These are phyloP conservation scores for Alternaria panax DNA, from an alignment of 2,329 filamentous ascomycete genomes.

Conservation along the genomic window DNA sequence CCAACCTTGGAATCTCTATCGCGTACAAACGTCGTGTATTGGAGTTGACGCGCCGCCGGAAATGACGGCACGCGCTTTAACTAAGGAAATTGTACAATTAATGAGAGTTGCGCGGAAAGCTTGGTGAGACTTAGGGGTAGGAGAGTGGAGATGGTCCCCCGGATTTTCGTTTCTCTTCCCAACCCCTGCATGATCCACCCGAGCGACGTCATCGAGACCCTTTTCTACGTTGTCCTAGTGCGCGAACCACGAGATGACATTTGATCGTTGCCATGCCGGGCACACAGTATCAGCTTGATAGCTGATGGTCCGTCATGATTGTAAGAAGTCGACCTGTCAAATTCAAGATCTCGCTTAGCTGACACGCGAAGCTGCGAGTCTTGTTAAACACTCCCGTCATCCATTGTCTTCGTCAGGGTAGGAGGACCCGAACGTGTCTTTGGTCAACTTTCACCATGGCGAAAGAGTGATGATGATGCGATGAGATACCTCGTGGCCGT, in stretches of 20 bases:
- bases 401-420: no score
- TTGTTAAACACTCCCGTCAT: no score
- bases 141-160: conserved; percentile 13
- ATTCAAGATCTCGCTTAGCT: no score
- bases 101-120: not conserved
- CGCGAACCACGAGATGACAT: conserved; percentile 1
- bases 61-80: not conserved
- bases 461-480: no score
- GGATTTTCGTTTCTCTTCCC: conserved; percentile 10
- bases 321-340: not conserved
- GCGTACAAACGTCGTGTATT: not conserved
- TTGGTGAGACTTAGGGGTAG: conserved; percentile 7
- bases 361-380: fast-evolving
- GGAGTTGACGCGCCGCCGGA: not conserved
- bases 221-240: not conserved
- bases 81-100: not conserved
- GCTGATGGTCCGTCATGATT: not conserved
- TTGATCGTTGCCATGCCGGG: not conserved
- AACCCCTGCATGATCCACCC: not conserved
- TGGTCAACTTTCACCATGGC: no score
- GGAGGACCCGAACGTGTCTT: no score
- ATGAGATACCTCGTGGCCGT: no score
- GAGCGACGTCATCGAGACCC: conserved; percentile 11
- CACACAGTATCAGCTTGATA: not conserved
- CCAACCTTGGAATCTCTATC: not conserved